These are phyloP conservation scores for Kwoniella shivajii DNA, from an alignment of 1,284 basidiomycete genomes.

Conservation along the genomic window DNA sequence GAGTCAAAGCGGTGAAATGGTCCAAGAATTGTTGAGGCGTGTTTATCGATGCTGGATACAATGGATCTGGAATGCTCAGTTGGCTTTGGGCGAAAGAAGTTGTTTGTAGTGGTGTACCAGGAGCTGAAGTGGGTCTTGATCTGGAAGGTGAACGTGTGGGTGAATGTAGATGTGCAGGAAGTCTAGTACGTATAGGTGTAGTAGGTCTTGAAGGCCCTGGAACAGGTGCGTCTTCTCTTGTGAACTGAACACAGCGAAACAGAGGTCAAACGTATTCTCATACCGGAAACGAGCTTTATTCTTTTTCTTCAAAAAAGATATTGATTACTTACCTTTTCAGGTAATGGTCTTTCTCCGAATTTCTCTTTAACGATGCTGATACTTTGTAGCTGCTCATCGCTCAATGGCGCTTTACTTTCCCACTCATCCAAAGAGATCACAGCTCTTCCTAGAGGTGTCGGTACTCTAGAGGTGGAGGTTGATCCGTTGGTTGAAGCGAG, in stretches of 20 bases:
- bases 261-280: neutral
- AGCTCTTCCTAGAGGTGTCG: slow-evolving; percentile 24
- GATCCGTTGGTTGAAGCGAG: slow-evolving; percentile 10
- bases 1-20: slow-evolving; percentile 84
- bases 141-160: slow-evolving; percentile 19
- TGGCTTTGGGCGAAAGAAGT: slow-evolving; percentile 38
- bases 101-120: slow-evolving; percentile 8
- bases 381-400: slow-evolving; percentile 69
- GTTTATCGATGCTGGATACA: slow-evolving; percentile 62
- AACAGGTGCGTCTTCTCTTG: slow-evolving; percentile 25
- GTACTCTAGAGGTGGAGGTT: slow-evolving; percentile 16
- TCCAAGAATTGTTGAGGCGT: slow-evolving; percentile 93
- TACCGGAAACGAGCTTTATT: too few relatives aligned
- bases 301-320: too few relatives aligned
- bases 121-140: slow-evolving; percentile 8
- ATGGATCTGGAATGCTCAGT: slow-evolving; percentile 37
- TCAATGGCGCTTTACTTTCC: slow-evolving; percentile 76
- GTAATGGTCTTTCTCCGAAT: slow-evolving; percentile 65
- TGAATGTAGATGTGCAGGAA: slow-evolving; percentile 12
- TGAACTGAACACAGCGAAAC: slow-evolving; percentile 18
- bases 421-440: slow-evolving; percentile 73
- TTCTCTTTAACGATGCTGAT: slow-evolving; percentile 66
- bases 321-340: slow-evolving; percentile 66
- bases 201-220: slow-evolving; percentile 30
- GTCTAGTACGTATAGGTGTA: slow-evolving; percentile 55